Evolutionary conservation across 2,329 filamentous ascomycete species (phyloP).

Genomic region (Xylaria sp.): DNA sequence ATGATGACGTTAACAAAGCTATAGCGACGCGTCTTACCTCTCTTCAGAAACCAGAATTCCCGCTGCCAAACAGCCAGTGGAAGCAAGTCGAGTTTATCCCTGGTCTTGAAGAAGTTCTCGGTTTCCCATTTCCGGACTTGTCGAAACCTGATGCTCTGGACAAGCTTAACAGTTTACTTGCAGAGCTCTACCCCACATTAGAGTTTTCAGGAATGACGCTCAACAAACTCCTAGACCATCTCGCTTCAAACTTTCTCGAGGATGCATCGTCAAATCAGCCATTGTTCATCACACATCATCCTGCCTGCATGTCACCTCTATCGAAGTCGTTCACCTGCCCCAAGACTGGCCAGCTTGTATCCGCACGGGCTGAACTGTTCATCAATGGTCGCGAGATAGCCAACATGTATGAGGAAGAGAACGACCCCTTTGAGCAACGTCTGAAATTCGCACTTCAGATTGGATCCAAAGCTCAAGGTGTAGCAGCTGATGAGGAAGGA

Average conservation of each 20-base stretch:
- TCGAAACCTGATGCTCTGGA: slow-evolving; percentile 59
- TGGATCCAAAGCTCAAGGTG: slow-evolving; percentile 46
- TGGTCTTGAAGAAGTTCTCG: slow-evolving; percentile 72
- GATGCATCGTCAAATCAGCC: slow-evolving; percentile 70
- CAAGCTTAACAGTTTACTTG: slow-evolving; percentile 58
- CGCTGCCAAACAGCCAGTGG: slow-evolving; percentile 62
- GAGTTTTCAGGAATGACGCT: slow-evolving; percentile 59
- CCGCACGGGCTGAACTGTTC: slow-evolving; percentile 86
- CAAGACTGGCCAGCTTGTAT: slow-evolving; percentile 71
- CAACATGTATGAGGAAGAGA: slow-evolving; percentile 99
- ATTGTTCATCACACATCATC: slow-evolving; percentile 88
- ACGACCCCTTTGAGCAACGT: slow-evolving; percentile 85
- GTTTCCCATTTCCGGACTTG: slow-evolving; percentile 69
- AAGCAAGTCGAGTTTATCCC: slow-evolving; percentile 80
- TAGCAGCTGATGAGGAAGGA: slow-evolving; percentile 53
- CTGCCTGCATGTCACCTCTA: slow-evolving; percentile 87
- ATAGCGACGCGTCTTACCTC: slow-evolving; percentile 51
- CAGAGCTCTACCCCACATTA: slow-evolving; percentile 69
- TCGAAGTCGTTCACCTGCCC: slow-evolving; percentile 83
- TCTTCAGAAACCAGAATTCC: slow-evolving; percentile 55
- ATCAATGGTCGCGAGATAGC: slow-evolving; percentile 80
- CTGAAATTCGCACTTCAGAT: slow-evolving; percentile 73
- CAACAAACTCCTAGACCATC: slow-evolving; percentile 77
- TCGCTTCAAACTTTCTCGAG: slow-evolving; percentile 80
- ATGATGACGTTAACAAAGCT: slow-evolving; percentile 54